Conservation (phyloP, 2,329 filamentous ascomycete genomes). For the Fusarium coffeatum region DNA sequence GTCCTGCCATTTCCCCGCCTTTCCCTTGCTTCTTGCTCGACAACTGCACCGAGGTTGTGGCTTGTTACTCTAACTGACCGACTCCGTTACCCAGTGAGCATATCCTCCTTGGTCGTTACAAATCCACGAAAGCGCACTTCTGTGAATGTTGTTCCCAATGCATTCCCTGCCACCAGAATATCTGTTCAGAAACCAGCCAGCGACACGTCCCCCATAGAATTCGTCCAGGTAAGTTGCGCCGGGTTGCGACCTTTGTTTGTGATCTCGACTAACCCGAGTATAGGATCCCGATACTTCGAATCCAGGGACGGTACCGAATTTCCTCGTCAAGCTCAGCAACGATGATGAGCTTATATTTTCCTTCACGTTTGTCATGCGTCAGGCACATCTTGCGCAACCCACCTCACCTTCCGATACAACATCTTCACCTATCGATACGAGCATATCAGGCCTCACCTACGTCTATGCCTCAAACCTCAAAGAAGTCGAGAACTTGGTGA, state of each 20-base stretch:
- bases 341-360: constrained; percentile 94
- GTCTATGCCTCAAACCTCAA: constrained; percentile 86
- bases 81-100: constrained; percentile 72
- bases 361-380: constrained; percentile 86
- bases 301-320: constrained; percentile 68
- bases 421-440: constrained; percentile 71
- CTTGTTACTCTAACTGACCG: constrained; percentile 37
- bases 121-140: constrained; percentile 82
- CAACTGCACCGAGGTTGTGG: constrained; percentile 27
- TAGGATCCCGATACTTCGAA: constrained; percentile 80
- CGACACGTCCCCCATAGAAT: constrained; percentile 85
- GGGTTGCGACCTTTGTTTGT: constrained; percentile 32
- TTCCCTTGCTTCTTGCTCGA: constrained; percentile 18
- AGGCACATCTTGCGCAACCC: constrained; percentile 58
- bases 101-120: constrained; percentile 84
- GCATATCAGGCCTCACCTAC: constrained; percentile 89
- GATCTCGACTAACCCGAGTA: constrained; percentile 33
- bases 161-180: constrained; percentile 85
- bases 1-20: constrained; percentile 33
- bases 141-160: constrained; percentile 83
- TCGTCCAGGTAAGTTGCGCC: constrained; percentile 78
- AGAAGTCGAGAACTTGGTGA: constrained; percentile 94
- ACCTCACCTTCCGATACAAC: constrained; percentile 60
- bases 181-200: constrained; percentile 76
- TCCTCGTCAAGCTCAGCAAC: constrained; percentile 87